Evolutionary conservation across 129 eudicot species (phyloP).

Genomic region (Centella asiatica): DNA sequence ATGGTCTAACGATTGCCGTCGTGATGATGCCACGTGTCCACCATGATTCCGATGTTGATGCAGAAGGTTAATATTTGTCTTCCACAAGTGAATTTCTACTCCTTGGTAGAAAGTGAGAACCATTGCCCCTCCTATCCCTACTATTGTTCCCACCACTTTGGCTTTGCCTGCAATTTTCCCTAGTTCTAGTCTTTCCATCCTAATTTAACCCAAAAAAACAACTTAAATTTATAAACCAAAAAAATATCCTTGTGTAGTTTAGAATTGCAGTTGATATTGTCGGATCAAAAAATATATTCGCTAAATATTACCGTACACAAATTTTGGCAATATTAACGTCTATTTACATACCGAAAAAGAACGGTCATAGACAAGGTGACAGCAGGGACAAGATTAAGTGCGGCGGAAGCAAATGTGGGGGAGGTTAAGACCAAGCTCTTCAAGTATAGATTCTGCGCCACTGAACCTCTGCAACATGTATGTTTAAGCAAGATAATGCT

Average conservation of each 20-base stretch:
- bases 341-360: constrained; percentile 15
- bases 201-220: not conserved
- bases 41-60: not conserved
- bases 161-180: constrained; percentile 22
- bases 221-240: too few relatives aligned
- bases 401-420: constrained; percentile 31
- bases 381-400: constrained; percentile 27
- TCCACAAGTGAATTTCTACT: constrained; percentile 21
- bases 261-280: too few relatives aligned
- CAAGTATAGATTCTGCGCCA: constrained; percentile 30
- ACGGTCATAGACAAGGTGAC: constrained; percentile 31
- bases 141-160: constrained; percentile 46
- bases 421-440: constrained; percentile 34
- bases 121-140: constrained; percentile 61
- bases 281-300: too few relatives aligned
- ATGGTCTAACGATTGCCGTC: constrained; percentile 5
- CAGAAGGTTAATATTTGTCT: constrained; percentile 34
- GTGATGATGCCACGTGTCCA: constrained; percentile 2
- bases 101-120: constrained; percentile 60
- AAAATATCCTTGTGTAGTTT: too few relatives aligned
- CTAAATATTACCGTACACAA: too few relatives aligned
- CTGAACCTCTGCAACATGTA: constrained; percentile 22
- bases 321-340: not conserved
- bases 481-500: not conserved
- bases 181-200: constrained; percentile 23